A percentile compares a stretch with the other conserved stretches of the same genome.
Evolutionary conservation across 371 early-diverging fungal species (phyloP).

Genomic region (Syncephalastrum monosporum): DNA sequence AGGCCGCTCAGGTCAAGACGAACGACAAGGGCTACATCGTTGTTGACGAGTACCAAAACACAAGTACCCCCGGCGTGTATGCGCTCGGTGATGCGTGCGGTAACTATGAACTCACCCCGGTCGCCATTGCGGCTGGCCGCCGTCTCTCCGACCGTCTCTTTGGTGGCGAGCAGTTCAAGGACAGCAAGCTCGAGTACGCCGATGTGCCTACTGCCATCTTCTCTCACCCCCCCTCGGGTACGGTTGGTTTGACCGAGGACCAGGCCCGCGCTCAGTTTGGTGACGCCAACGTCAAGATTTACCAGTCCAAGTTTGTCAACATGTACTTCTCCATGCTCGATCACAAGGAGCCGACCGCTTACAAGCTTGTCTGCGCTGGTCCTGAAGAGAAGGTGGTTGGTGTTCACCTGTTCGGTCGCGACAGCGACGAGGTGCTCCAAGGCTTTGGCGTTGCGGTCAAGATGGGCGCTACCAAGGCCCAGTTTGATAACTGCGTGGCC

Average conservation of each 20-base stretch:
- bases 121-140: conserved; percentile 95
- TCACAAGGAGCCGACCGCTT: conserved; percentile 86
- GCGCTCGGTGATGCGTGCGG: conserved; percentile 97
- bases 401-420: conserved; percentile 89
- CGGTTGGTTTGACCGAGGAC: conserved; percentile 86
- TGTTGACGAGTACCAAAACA: conserved; percentile 88
- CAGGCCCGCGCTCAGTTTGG: conserved; percentile 79
- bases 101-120: conserved; percentile 90
- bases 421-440: conserved; percentile 94
- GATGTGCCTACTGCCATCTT: conserved; percentile 96
- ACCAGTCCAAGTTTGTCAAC: conserved; percentile 83
- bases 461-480: conserved; percentile 95
- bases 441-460: conserved; percentile 78
- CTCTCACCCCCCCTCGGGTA: conserved; percentile 91
- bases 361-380: conserved; percentile 87
- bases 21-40: conserved; percentile 69
- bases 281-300: conserved; percentile 78
- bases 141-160: conserved; percentile 89
- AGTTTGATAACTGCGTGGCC: conserved; percentile 95
- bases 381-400: conserved; percentile 95
- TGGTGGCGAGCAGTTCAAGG: conserved; percentile 67
- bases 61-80: conserved; percentile 67
- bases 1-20: conserved; percentile 61
- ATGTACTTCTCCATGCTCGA: conserved; percentile 90
- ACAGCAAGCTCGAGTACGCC: conserved; percentile 82